A percentile compares a stretch with the other conserved stretches of the same genome.
Evolutionary conservation across 2,329 filamentous ascomycete genomes (phyloP).

Genomic region (Colletotrichum graminicola): DNA sequence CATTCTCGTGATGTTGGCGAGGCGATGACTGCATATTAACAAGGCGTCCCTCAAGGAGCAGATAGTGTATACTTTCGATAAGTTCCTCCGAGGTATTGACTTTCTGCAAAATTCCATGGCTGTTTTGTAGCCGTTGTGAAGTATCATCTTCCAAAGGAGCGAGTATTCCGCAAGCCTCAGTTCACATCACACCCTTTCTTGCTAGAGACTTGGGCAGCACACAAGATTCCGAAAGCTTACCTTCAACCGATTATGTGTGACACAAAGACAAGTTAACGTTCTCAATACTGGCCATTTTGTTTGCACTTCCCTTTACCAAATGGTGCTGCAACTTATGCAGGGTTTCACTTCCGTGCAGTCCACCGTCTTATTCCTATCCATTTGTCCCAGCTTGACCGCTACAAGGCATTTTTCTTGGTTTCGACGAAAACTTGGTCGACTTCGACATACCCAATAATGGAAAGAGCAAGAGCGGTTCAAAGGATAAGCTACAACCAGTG

Average conservation of each 20-base stretch:
- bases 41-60: not conserved
- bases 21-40: not conserved
- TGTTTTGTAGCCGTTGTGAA: not conserved
- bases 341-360: not conserved
- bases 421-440: not conserved
- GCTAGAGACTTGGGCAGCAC: not conserved
- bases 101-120: no score
- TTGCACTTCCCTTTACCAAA: not conserved
- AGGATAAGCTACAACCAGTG: not conserved
- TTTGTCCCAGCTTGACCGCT: not conserved
- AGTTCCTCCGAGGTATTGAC: no score
- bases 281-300: no score
- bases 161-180: not conserved
- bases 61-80: no score
- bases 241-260: no score
- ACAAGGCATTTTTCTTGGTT: not conserved
- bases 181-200: not conserved
- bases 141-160: not conserved
- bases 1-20: not conserved
- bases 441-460: not conserved
- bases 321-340: not conserved
- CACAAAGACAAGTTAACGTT: not conserved
- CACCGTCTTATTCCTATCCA: not conserved
- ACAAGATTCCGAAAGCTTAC: not conserved
- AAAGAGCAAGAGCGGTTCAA: not conserved